Base-by-base conservation (phyloP, 2,329 filamentous ascomycete species). In the Chaetothyriales sp. region DNA sequence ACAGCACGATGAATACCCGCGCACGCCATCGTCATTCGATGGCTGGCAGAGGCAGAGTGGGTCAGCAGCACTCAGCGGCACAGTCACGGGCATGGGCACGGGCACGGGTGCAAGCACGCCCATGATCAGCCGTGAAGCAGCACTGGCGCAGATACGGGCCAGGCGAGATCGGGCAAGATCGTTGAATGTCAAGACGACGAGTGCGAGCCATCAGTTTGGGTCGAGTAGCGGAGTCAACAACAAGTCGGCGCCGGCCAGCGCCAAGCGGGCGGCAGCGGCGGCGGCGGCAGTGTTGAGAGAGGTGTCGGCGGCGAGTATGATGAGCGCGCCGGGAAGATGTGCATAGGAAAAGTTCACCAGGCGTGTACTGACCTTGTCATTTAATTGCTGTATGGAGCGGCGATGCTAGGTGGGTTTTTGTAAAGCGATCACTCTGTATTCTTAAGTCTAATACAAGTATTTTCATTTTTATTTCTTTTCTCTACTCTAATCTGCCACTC, bases 91-190 rank as follows among this genome's bases (percentile, higher is more conserved):
- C n/a, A n/a, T n/a, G n/a, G n/a, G n/a, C n/a, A n/a, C n/a, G n/a
- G n/a, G n/a, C n/a, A n/a, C n/a, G n/a, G n/a, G n/a, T n/a, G n/a
- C n/a, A n/a, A 67, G 69, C n/a, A 70, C 68, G 1, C 70, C 71
- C 3, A 15, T 15, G 10, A 66, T 73, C 50, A 69, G 65, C 48
- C 68, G 72, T 18, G 72, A 74, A 62, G 67, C 71, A 54, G 72
- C 72, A 1, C 63, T 75, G 1, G 72, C 73, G 6, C 71, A 73
- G 56, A 75, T 75, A 44, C 62, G 70, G 52, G 71, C 71, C n/a
- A 63, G 72, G 46, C 65, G 72, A 50, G 70, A 67, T 13, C 65
- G 70, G 48, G 68, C 72, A n/a, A 67, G 68, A 54, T 70, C 64
- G 50, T 65, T 65, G 40, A 58, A 63, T 53, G 66, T 71, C 53